Percentiles rank a stretch among this genome's conserved stretches.
phyloP scores from a whole-genome alignment of 1,284 basidiomycete genomes.

The Austroboletus niveus region DNA sequence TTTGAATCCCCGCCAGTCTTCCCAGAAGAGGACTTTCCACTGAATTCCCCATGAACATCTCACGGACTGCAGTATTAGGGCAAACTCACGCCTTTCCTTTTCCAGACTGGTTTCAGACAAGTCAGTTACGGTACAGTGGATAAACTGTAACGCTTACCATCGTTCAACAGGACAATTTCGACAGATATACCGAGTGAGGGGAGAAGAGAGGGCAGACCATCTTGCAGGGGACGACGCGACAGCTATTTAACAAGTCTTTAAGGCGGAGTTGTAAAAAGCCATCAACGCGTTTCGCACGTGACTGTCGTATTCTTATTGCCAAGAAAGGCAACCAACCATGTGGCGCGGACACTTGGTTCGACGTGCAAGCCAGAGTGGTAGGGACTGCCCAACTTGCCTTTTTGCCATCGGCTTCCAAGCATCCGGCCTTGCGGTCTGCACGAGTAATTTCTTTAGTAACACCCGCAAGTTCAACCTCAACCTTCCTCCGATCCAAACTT shows the following conservation, averaged over 20 bases:
- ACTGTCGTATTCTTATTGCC: constrained; percentile 26
- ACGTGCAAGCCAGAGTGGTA: constrained; percentile 3
- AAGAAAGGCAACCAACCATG: constrained; percentile 14
- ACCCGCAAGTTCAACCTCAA: constrained; percentile 16
- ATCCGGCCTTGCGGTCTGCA: constrained; percentile 32
- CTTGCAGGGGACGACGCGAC: constrained; percentile 17
- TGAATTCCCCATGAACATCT: constrained; percentile 18
- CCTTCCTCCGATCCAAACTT: constrained; percentile 19
- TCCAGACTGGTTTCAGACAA: constrained; percentile 41
- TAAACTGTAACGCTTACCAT: constrained; percentile 19
- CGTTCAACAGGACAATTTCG: constrained; percentile 1
- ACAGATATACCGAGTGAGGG: constrained; percentile 5
- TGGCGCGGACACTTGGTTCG: constrained; percentile 20
- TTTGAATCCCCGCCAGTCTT: constrained; percentile 56
- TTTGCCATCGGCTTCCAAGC: constrained; percentile 11
- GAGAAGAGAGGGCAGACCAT: constrained; percentile 4
- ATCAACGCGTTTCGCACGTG: constrained; percentile 37
- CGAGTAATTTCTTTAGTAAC: constrained; percentile 26
- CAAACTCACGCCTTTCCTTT: constrained; percentile 51
- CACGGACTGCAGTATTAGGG: background rate
- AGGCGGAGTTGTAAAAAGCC: constrained; percentile 32
- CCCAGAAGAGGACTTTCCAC: constrained; percentile 58
- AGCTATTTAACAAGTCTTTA: constrained; percentile 30
- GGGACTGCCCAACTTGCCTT: constrained; percentile 4
- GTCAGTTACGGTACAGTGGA: background rate